Evolutionary conservation across 108 stramenopile genomes (phyloP), one percentile per base, ranked within the genome.

Genomic region (Cylindrotheca fusiformis): DNA sequence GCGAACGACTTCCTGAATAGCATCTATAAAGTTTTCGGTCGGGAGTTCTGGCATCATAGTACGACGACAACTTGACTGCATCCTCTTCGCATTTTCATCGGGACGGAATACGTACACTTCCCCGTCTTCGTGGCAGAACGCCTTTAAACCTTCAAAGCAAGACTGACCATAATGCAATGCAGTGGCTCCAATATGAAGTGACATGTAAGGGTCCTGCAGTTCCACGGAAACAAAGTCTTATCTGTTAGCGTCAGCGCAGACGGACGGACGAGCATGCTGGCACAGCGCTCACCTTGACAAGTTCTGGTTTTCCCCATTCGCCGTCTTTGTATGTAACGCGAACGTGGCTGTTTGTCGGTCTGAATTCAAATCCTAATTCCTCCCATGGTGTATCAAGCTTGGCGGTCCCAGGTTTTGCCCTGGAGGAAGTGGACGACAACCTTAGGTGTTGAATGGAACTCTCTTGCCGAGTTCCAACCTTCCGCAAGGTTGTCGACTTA

Each of bases 101-200:
- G 99, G 98, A 55, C 97, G 90, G 75, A 99, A 99, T 24, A 97
- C 55, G 67, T 94, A 75, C 0, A 99, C 96, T 53, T 82, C 80
- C 32, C 91, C 97, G 68, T 98, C 96, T 63, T 80, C 74, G 55
- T 96, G 86, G 49, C 80, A 79, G 74, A 98, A 98, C 19, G 99
- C 99, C 79, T 99, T 99, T 17, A 99, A 78, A 24, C 99, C 99
- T 76, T 99, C 99, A 68, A 99, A 99, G 63, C 95, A 93, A 4
- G 97, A 78, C 69, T 98, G 97, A 5, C 97, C 97, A 73, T 99
- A 99, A 63, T 99, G 99, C 55, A 99, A 60, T 14, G 93, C 96
- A 1, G 97, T 99, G 63, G 96, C 96, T 54, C 96, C 96, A 63
- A 97, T 95, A 74, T 97, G 96, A 59, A 97, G 48, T 50, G 85